Conservation (phyloP, 2,329 filamentous ascomycete genomes). For the Amauroascus verrucosus region DNA sequence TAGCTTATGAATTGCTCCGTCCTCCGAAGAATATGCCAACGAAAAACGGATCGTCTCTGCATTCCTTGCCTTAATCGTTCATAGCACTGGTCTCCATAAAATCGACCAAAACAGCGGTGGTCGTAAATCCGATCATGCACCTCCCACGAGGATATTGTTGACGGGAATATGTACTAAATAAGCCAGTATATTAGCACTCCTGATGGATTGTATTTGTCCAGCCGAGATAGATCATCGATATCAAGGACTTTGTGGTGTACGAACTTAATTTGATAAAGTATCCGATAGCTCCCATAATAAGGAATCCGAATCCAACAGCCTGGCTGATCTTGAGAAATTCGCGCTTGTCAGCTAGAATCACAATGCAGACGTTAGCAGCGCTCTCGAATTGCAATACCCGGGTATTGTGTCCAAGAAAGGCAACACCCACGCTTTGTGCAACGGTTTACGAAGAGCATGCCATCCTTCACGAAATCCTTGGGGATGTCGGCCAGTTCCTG, state of each 20-base stretch:
- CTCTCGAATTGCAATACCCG: slow-evolving; percentile 9
- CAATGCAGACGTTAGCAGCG: slow-evolving; percentile 18
- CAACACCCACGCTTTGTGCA: slow-evolving; percentile 39
- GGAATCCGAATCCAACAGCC: slow-evolving; percentile 50
- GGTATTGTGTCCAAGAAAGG: not conserved
- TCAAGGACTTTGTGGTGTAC: slow-evolving; percentile 19
- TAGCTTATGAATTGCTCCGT: not conserved
- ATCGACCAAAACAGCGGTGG: not conserved
- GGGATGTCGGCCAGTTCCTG: slow-evolving; percentile 52
- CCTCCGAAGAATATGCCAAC: not conserved
- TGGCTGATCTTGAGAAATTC: slow-evolving; percentile 54
- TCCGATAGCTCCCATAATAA: slow-evolving; percentile 51
- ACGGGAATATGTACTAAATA: slow-evolving; percentile 41
- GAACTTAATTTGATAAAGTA: slow-evolving; percentile 52
- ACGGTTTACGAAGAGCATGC: slow-evolving; percentile 40
- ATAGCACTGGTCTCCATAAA: not conserved
- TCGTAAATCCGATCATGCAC: slow-evolving; percentile 26
- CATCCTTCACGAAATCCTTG: slow-evolving; percentile 44
- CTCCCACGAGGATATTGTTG: slow-evolving; percentile 43
- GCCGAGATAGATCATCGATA: not conserved
- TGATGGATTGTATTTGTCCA: slow-evolving; percentile 1
- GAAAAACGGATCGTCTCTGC: not conserved
- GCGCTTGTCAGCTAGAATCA: slow-evolving; percentile 44
- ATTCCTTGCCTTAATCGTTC: not conserved
- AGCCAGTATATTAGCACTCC: not conserved